Conservation (phyloP, 129 eudicot genomes). For the Smallanthus sonchifolius region DNA sequence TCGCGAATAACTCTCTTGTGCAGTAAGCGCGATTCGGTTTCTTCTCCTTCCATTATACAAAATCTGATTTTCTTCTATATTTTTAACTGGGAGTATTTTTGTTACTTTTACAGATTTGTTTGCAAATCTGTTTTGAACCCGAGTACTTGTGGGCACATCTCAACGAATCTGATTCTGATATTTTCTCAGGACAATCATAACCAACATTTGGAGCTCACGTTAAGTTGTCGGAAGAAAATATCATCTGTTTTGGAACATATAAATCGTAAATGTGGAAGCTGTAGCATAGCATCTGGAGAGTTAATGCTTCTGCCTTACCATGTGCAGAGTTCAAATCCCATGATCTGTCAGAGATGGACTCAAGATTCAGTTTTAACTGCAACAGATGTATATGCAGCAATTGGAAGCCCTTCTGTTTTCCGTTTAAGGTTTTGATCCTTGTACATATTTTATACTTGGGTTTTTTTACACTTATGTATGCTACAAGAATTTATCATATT, state of each 20-base stretch:
- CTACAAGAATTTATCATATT: conserved; percentile 14
- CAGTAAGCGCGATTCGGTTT: no score
- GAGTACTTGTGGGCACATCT: no score
- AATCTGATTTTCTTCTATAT: no score
- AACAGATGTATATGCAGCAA: conserved; percentile 63
- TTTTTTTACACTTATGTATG: neutral
- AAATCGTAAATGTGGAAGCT: conserved; percentile 84
- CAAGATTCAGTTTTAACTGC: conserved; percentile 66
- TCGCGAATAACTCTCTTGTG: no score
- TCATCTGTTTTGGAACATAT: conserved; percentile 85
- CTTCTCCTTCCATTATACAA: no score
- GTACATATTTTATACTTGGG: conserved; percentile 5
- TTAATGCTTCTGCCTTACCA: conserved; percentile 64
- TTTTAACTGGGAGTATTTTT: no score
- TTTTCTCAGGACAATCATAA: conserved; percentile 33
- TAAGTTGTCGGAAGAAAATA: conserved; percentile 81
- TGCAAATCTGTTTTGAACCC: no score
- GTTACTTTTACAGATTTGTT: no score
- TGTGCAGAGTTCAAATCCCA: conserved; percentile 38
- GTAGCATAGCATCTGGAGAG: conserved; percentile 62
- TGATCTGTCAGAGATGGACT: conserved; percentile 60
- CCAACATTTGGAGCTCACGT: conserved; percentile 55
- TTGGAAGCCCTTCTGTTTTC: conserved; percentile 76
- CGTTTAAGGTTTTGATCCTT: conserved; percentile 63
- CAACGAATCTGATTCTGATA: conserved; percentile 5